phyloP scores from a whole-genome alignment of 495 filamentous ascomycete genomes.

The Tuber calosporum region DNA sequence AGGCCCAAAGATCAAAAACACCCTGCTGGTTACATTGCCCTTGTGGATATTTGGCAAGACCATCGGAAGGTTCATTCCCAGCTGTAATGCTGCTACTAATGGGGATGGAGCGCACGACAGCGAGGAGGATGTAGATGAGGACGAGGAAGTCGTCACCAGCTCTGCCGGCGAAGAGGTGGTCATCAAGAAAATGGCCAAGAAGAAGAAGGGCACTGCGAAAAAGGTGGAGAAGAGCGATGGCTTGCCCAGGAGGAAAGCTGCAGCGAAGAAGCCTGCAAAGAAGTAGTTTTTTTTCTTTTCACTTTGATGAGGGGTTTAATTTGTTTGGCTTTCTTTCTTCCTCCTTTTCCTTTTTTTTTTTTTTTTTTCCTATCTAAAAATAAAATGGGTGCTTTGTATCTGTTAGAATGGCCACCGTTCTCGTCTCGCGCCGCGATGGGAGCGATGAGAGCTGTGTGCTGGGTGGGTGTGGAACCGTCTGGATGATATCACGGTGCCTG shows the following conservation, averaged over 20 bases:
- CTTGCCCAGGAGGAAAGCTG: slow-evolving; percentile 36
- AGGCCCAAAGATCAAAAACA: slow-evolving; percentile 60
- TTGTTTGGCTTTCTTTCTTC: slow-evolving; percentile 15
- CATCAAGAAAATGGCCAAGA: slow-evolving; percentile 1
- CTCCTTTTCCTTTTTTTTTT: slow-evolving; percentile 20
- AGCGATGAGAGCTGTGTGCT: not conserved
- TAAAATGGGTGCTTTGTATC: not conserved
- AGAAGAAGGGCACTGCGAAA: slow-evolving; percentile 36
- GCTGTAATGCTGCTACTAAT: slow-evolving; percentile 41
- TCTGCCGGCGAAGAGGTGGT: slow-evolving; percentile 38
- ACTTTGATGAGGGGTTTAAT: not conserved
- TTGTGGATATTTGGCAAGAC: slow-evolving; percentile 57
- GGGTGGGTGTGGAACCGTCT: not conserved
- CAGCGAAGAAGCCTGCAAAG: slow-evolving; percentile 20
- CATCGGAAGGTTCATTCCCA: slow-evolving; percentile 50
- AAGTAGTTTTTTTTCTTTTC: slow-evolving; percentile 23
- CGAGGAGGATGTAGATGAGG: slow-evolving; percentile 35
- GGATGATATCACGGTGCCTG: not conserved
- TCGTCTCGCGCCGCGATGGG: not conserved
- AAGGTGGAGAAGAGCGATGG: slow-evolving; percentile 38
- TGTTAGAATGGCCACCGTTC: not conserved
- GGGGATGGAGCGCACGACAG: slow-evolving; percentile 43
- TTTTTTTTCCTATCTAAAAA: slow-evolving; percentile 7
- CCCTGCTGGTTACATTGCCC: slow-evolving; percentile 62
- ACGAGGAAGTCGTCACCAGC: slow-evolving; percentile 42